Conservation (phyloP, 75 land plant genomes). For the Cunninghamia lanceolata region DNA sequence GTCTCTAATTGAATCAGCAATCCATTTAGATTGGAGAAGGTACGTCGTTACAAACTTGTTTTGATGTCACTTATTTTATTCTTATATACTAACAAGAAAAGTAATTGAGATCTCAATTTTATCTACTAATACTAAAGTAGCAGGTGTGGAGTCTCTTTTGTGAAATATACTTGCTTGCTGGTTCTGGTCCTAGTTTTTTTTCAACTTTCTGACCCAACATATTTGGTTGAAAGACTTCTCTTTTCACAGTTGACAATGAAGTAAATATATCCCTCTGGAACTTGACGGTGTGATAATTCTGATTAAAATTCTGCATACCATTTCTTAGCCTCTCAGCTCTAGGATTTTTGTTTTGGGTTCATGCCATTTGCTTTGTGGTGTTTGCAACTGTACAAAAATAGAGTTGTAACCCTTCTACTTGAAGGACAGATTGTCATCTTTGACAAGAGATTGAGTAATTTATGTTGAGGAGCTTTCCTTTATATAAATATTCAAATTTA, state of each 20-base stretch:
- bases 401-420: background rate
- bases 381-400: background rate
- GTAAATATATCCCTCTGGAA: background rate
- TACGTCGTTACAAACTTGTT: constrained; percentile 11
- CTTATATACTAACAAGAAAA: background rate
- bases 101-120: background rate
- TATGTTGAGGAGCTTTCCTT: background rate
- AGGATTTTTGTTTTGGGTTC: background rate
- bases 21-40: constrained; percentile 61
- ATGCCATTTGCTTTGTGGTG: background rate
- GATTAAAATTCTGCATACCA: background rate
- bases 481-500: background rate
- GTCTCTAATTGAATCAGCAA: constrained; percentile 59
- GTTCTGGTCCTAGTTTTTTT: background rate
- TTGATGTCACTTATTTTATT: background rate
- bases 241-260: background rate
- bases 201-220: background rate
- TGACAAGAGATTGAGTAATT: background rate
- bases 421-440: background rate
- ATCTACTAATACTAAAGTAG: background rate
- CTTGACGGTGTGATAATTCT: background rate
- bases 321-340: background rate
- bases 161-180: background rate
- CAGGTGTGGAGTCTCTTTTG: background rate
- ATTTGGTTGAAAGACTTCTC: background rate